phyloP scores from a whole-genome alignment of 495 filamentous ascomycete genomes.

The Daldinia caldariorum region DNA sequence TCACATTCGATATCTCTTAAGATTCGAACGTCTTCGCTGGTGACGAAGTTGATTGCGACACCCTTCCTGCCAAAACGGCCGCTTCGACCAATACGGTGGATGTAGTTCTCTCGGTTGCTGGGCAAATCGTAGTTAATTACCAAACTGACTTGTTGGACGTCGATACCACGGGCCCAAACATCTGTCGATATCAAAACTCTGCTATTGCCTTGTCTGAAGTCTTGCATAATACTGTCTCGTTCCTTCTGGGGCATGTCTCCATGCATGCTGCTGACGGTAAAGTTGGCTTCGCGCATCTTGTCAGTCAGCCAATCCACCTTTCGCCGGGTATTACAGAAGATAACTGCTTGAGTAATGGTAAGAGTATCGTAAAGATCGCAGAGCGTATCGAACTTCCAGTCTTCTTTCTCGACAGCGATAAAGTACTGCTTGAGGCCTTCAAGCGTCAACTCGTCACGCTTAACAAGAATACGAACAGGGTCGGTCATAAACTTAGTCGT shows the following conservation, averaged over 20 bases:
- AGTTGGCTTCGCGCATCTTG: slow-evolving; percentile 97
- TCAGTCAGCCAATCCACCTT: slow-evolving; percentile 99
- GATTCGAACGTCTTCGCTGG: slow-evolving; percentile 95
- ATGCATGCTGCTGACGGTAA: slow-evolving; percentile 98
- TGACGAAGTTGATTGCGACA: slow-evolving; percentile 99
- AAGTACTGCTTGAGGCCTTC: slow-evolving; percentile 99
- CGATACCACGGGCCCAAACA: slow-evolving; percentile 97
- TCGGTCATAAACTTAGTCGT: slow-evolving; percentile 99
- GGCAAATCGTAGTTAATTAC: slow-evolving; percentile 99
- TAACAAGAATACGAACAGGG: slow-evolving; percentile 97
- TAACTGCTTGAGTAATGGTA: slow-evolving; percentile 98
- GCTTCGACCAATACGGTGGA: slow-evolving; percentile 95
- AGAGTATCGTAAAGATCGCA: slow-evolving; percentile 99
- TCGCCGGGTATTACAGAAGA: slow-evolving; percentile 99
- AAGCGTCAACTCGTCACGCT: slow-evolving; percentile 98
- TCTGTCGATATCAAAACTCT: slow-evolving; percentile 98
- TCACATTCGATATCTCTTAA: slow-evolving; percentile 92
- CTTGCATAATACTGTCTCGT: slow-evolving; percentile 98
- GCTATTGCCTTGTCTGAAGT: slow-evolving; percentile 95
- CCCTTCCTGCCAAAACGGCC: slow-evolving; percentile 98
- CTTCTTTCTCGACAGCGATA: slow-evolving; percentile 99
- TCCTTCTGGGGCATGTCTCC: slow-evolving; percentile 99
- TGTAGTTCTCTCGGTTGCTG: slow-evolving; percentile 99
- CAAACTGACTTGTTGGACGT: slow-evolving; percentile 98
- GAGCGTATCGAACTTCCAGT: slow-evolving; percentile 99